Percentiles rank a stretch among this genome's conserved stretches.
phyloP scores from a whole-genome alignment of 495 filamentous ascomycete species.

The Patellaria atrata region DNA sequence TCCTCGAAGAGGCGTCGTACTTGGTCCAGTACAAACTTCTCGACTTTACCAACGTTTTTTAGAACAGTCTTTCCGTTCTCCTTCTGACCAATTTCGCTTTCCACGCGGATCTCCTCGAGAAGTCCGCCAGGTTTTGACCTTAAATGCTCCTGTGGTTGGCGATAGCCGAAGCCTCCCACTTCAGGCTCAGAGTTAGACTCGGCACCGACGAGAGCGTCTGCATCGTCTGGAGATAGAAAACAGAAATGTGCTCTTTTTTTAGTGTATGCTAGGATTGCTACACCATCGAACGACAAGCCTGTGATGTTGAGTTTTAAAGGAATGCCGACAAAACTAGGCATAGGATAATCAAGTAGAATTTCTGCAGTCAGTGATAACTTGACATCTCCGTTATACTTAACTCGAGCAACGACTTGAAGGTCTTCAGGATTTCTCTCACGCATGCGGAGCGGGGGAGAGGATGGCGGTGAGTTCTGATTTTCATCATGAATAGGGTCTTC shows the following conservation, averaged over 20 bases:
- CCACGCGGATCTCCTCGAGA: constrained; percentile 82
- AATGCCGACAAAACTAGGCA: constrained; percentile 89
- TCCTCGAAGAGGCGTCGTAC: constrained; percentile 95
- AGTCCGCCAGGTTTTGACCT: constrained; percentile 51
- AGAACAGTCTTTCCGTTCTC: constrained; percentile 83
- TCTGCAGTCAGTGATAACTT: constrained; percentile 80
- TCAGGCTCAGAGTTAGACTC: constrained; percentile 34
- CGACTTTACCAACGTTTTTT: constrained; percentile 97
- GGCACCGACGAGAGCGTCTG: constrained; percentile 37
- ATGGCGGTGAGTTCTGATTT: constrained; percentile 16
- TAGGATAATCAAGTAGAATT: constrained; percentile 91
- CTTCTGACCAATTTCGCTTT: constrained; percentile 90
- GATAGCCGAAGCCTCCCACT: no score
- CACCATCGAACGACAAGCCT: constrained; percentile 83
- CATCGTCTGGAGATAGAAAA: constrained; percentile 80
- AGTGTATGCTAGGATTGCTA: constrained; percentile 83
- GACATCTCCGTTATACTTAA: constrained; percentile 73
- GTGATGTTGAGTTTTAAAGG: constrained; percentile 87
- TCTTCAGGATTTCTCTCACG: constrained; percentile 36
- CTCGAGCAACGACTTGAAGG: constrained; percentile 79
- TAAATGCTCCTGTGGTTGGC: constrained; percentile 10
- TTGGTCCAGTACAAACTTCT: constrained; percentile 92
- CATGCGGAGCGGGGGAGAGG: constrained; percentile 14
- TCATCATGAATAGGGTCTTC: constrained; percentile 5
- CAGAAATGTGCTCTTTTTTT: constrained; percentile 75